Evolutionary conservation across 2,329 filamentous ascomycete genomes (phyloP), one percentile per base, ranked within the genome.

Genomic region (Daldinia sp.): DNA sequence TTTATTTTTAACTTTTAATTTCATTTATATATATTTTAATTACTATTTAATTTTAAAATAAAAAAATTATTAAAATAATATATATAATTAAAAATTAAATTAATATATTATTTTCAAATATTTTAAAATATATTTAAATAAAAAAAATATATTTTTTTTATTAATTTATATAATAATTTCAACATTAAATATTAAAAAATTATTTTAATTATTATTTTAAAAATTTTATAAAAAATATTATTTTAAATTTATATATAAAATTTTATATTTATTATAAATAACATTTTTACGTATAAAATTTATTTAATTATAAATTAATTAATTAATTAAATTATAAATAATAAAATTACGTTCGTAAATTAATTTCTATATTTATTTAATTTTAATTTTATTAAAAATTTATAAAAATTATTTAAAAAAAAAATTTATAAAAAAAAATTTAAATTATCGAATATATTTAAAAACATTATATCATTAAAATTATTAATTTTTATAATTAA

Each of bases 151-250:
- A 18, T 46, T 46, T 20, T 18, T 18, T 46, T 18, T 18, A 46
- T 46, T 20, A 46, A 46, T 18, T 20, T 20, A 18, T 44, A 44
- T 5, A 5, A 20, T 2, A 23, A 44, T 44, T 44, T 44, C 6
- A 44, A 44, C 20, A 2, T 20, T 23, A 44, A 44, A 44, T 44
- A 44, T 44, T 55, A 55, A 23, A 39, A 39, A 41, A 41, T 39
- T 39, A 33, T 33, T 33, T 33, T 33, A 2, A 33, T 39, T 15
- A 42, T 37, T 41, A 15, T 41, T 13, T 56, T 56, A 56, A 56
- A 44, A 44, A 9, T 44, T 41, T 55, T 55, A 41, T 55, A 41
- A 20, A 26, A 37, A 26, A 55, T 41, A 23, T 39, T 55, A 23
- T 56, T 56, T 13, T 23, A 26, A 41, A 23, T 56, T 26, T 46